phyloP scores from a whole-genome alignment of 2,329 filamentous ascomycete species.

The Malbranchea zuffiana region DNA sequence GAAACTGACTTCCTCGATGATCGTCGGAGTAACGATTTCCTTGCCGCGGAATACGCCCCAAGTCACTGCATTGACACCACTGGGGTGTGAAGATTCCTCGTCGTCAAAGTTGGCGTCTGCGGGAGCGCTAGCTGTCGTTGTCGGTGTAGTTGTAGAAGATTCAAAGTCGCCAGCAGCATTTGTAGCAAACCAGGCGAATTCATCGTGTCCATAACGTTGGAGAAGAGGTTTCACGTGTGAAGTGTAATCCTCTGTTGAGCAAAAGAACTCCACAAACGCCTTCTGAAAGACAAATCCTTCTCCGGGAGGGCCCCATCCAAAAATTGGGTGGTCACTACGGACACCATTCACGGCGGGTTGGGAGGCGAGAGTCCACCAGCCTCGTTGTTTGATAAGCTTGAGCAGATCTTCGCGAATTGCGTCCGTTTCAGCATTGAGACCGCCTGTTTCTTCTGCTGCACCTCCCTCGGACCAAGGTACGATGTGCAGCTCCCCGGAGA shows the following conservation, averaged over 20 bases:
- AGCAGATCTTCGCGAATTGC: conserved; percentile 69
- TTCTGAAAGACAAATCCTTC: conserved; percentile 94
- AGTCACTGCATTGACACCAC: conserved; percentile 82
- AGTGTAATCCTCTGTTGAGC: conserved; percentile 62
- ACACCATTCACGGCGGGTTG: conserved; percentile 89
- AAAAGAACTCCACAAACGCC: conserved; percentile 93
- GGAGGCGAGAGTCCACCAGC: conserved; percentile 94
- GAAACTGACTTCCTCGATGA: conserved; percentile 93
- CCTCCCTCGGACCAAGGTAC: conserved; percentile 79
- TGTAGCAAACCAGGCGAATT: conserved; percentile 77
- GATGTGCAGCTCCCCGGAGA: conserved; percentile 65
- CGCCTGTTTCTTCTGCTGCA: conserved; percentile 48
- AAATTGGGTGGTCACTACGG: conserved; percentile 62
- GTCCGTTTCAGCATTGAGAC: conserved; percentile 58
- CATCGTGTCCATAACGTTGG: conserved; percentile 46
- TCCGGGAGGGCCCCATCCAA: conserved; percentile 85
- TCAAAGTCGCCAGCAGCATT: conserved; percentile 69
- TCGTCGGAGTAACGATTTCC: conserved; percentile 91
- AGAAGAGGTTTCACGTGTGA: conserved; percentile 52
- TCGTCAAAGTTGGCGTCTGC: conserved; percentile 33
- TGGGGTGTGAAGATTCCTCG: conserved; percentile 26
- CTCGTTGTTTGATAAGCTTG: conserved; percentile 60
- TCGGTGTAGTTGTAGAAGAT: conserved; percentile 40
- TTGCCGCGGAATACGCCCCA: conserved; percentile 95
- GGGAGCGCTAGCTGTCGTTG: conserved; percentile 17